These are phyloP conservation scores for Zelopaecilomyces penicillatus DNA, from an alignment of 2,329 filamentous ascomycete genomes.

Conservation along the genomic window DNA sequence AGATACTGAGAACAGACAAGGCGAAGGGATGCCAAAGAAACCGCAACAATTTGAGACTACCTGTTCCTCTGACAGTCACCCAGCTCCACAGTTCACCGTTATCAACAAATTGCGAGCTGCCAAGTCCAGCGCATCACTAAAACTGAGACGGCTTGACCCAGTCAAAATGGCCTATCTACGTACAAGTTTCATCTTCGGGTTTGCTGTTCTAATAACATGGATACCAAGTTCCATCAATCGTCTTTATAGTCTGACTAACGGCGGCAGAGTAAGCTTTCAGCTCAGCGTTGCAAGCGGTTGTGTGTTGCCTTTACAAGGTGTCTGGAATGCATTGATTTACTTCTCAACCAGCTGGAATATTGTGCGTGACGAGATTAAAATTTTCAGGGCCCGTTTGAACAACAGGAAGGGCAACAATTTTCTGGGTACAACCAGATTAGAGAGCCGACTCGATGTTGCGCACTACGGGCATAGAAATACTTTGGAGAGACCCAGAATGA, in stretches of 20 bases:
- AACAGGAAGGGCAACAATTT: constrained; percentile 4
- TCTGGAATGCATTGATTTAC: constrained; percentile 75
- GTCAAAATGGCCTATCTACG: constrained; percentile 52
- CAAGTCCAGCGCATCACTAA: constrained; percentile 22
- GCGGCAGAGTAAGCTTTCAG: constrained; percentile 44
- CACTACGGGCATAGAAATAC: constrained; percentile 14
- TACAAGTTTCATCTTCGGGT: constrained; percentile 52
- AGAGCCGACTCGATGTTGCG: constrained; percentile 17
- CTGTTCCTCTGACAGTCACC: constrained; percentile 18
- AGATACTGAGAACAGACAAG: constrained; percentile 7
- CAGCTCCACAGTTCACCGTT: constrained; percentile 8
- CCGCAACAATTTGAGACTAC: constrained; percentile 20
- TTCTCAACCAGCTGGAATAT: constrained; percentile 52
- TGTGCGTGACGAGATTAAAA: constrained; percentile 19
- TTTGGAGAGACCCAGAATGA: constrained; percentile 12
- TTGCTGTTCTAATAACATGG: constrained; percentile 52
- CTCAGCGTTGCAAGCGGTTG: constrained; percentile 62
- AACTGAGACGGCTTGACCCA: constrained; percentile 35
- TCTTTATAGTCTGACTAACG: constrained; percentile 54
- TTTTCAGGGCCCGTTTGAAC: constrained; percentile 11
- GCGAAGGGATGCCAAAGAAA: constrained; percentile 2
- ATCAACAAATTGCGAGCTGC: constrained; percentile 16
- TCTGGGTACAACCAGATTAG: constrained; percentile 15
- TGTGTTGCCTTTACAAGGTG: constrained; percentile 67
- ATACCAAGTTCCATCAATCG: constrained; percentile 64